phyloP scores from a whole-genome alignment of 73 alveolate species.

The Paramecium pentaurelia region DNA sequence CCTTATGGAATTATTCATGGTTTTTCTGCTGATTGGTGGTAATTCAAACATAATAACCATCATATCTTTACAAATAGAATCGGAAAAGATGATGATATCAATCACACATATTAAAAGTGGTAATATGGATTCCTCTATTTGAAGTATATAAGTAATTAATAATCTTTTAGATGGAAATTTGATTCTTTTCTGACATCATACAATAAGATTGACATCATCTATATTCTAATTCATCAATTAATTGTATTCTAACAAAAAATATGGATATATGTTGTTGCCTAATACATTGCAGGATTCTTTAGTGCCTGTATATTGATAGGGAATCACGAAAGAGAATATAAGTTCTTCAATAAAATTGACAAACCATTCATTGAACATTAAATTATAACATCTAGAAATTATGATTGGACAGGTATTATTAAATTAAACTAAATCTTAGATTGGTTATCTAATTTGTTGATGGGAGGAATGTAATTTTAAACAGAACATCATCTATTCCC shows the following conservation, averaged over 20 bases:
- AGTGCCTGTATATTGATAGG: conserved; percentile 54
- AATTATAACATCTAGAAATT: conserved; percentile 46
- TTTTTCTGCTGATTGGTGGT: conserved; percentile 58
- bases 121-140: conserved; percentile 47
- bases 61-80: conserved; percentile 60
- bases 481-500: conserved; percentile 63
- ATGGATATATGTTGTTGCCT: conserved; percentile 38
- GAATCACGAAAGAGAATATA: conserved; percentile 59
- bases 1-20: conserved; percentile 57
- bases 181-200: conserved; percentile 34
- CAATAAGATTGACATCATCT: neutral
- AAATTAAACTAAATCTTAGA: neutral
- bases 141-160: neutral
- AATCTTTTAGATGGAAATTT: conserved; percentile 46
- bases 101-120: conserved; percentile 39
- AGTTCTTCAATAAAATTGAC: conserved; percentile 48
- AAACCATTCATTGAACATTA: conserved; percentile 54
- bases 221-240: conserved; percentile 13
- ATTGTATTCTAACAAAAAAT: conserved; percentile 15
- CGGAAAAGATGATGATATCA: conserved; percentile 57
- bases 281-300: conserved; percentile 54
- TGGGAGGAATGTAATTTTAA: conserved; percentile 65
- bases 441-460: conserved; percentile 46
- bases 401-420: conserved; percentile 37
- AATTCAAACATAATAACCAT: conserved; percentile 53